These are phyloP conservation scores for Dactylellina cionopaga DNA, from an alignment of 2,329 filamentous ascomycete species.

Conservation along the genomic window DNA sequence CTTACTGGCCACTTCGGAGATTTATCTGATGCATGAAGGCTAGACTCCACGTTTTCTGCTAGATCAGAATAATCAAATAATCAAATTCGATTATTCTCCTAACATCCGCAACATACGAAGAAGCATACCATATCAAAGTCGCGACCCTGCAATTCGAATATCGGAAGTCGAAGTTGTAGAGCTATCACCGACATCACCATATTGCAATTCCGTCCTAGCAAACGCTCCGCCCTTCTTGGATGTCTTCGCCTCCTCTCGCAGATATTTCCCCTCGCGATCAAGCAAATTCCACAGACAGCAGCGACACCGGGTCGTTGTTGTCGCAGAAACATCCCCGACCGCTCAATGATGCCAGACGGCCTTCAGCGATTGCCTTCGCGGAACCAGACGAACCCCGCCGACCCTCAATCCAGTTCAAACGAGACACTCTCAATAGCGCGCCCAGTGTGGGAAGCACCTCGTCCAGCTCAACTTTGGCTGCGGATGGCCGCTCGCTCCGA, in stretches of 20 bases:
- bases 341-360: slow-evolving; percentile 35
- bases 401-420: slow-evolving; percentile 48
- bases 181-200: neutral
- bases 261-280: slow-evolving; percentile 48
- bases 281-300: slow-evolving; percentile 40
- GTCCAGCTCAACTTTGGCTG: slow-evolving; percentile 27
- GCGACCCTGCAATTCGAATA: neutral
- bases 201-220: slow-evolving; percentile 5
- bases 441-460: slow-evolving; percentile 37
- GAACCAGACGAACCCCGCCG: slow-evolving; percentile 47
- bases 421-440: slow-evolving; percentile 36
- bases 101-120: too few relatives aligned
- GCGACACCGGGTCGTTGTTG: slow-evolving; percentile 39
- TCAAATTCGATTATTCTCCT: too few relatives aligned
- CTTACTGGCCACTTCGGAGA: too few relatives aligned
- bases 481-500: slow-evolving; percentile 34
- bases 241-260: slow-evolving; percentile 46
- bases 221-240: slow-evolving; percentile 39
- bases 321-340: slow-evolving; percentile 31
- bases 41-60: too few relatives aligned
- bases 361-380: slow-evolving; percentile 46
- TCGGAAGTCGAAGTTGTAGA: neutral
- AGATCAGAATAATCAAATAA: too few relatives aligned
- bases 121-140: neutral
- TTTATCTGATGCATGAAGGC: too few relatives aligned